Evolutionary conservation across 2,329 filamentous ascomycete genomes (phyloP).

Genomic region (Cladosporium sphaerospermum): DNA sequence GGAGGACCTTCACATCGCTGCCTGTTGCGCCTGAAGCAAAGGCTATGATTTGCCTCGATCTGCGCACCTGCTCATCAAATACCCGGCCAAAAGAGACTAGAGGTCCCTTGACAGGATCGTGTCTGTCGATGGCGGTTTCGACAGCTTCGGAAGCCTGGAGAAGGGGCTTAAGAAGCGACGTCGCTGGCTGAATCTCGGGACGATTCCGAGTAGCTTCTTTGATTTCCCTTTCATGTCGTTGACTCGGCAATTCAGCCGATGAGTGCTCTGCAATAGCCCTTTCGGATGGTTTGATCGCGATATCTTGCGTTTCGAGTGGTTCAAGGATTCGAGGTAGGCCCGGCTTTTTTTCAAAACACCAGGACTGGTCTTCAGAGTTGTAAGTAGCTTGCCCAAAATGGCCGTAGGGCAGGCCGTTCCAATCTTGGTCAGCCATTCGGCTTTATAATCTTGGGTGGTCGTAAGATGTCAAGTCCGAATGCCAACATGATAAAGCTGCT

Average conservation of each 20-base stretch:
- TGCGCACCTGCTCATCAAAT: slow-evolving; percentile 34
- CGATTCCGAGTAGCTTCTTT: slow-evolving; percentile 14
- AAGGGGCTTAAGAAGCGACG: slow-evolving; percentile 14
- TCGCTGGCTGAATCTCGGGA: slow-evolving; percentile 22
- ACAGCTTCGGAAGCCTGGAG: slow-evolving; percentile 29
- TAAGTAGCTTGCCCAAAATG: slow-evolving; percentile 49
- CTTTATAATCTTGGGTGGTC: slow-evolving; percentile 24
- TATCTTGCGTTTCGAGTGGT: slow-evolving; percentile 22
- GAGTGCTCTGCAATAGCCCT: background rate
- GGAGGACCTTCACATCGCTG: slow-evolving; percentile 52
- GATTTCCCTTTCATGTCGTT: slow-evolving; percentile 16
- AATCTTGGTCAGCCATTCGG: slow-evolving; percentile 53
- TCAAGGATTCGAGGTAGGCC: slow-evolving; percentile 15
- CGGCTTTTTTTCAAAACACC: slow-evolving; percentile 31
- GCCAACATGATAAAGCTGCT: slow-evolving; percentile 9
- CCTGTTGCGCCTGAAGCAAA: slow-evolving; percentile 48
- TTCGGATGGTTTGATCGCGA: slow-evolving; percentile 9
- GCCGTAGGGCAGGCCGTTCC: slow-evolving; percentile 47
- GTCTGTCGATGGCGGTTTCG: slow-evolving; percentile 24
- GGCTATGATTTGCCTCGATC: slow-evolving; percentile 30
- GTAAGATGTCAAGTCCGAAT: background rate
- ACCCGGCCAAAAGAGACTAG: slow-evolving; percentile 54
- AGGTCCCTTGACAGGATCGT: slow-evolving; percentile 36
- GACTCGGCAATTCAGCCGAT: background rate
- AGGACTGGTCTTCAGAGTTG: slow-evolving; percentile 40